These are phyloP conservation scores for Corinectria fuckeliana DNA, from an alignment of 2,329 filamentous ascomycete genomes.

Conservation along the genomic window DNA sequence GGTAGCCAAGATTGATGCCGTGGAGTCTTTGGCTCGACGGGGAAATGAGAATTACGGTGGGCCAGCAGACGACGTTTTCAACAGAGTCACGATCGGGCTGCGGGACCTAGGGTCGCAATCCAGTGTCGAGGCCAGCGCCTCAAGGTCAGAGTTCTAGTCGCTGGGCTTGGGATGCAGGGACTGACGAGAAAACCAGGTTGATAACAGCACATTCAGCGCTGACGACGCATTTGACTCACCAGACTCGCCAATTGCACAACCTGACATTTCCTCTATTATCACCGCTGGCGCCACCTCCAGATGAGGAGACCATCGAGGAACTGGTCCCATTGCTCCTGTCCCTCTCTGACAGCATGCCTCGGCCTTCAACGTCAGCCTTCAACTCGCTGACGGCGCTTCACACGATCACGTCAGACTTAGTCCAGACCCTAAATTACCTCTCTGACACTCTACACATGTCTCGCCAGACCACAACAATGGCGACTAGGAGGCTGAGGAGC, in stretches of 20 bases:
- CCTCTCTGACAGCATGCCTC: conserved; percentile 71
- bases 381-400: conserved; percentile 73
- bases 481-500: conserved; percentile 78
- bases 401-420: conserved; percentile 72
- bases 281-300: conserved; percentile 68
- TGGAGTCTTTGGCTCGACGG: conserved; percentile 72
- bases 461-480: conserved; percentile 83
- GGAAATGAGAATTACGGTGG: conserved; percentile 72
- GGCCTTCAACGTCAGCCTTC: conserved; percentile 66
- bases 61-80: conserved; percentile 69
- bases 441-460: conserved; percentile 95
- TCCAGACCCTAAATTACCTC: conserved; percentile 82
- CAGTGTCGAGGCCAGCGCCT: conserved; percentile 73
- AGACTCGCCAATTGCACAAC: conserved; percentile 77
- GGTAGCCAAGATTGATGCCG: conserved; percentile 72
- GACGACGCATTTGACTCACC: conserved; percentile 75
- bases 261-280: conserved; percentile 75
- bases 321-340: conserved; percentile 72
- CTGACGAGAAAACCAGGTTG: conserved; percentile 56
- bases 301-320: conserved; percentile 69
- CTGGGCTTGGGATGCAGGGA: neutral
- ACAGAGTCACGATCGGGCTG: conserved; percentile 71
- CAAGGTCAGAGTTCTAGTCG: conserved; percentile 58
- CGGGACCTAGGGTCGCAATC: conserved; percentile 76
- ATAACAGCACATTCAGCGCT: conserved; percentile 78